phyloP scores from a whole-genome alignment of 371 early-diverging fungal genomes.

The Mortierella sp. region DNA sequence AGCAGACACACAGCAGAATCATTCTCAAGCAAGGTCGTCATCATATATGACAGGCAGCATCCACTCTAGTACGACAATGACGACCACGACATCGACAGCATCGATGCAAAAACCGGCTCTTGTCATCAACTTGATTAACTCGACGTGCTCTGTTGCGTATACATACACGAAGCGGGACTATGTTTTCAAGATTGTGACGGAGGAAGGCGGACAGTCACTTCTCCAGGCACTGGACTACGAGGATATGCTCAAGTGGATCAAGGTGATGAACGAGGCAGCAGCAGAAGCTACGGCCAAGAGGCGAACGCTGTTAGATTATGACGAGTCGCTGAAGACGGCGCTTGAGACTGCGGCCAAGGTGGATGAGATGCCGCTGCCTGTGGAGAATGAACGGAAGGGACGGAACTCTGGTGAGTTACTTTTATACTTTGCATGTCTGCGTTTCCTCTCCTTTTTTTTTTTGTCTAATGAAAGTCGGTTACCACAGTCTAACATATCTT shows the following conservation, averaged over 20 bases:
- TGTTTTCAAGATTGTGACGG: conserved; percentile 86
- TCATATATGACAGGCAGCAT: conserved; percentile 17
- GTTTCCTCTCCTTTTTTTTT: background rate
- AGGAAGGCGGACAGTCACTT: conserved; percentile 85
- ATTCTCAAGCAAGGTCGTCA: conserved; percentile 3
- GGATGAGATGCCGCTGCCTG: conserved; percentile 9
- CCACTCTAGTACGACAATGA: no score
- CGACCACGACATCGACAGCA: conserved; percentile 2
- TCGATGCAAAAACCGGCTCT: conserved; percentile 68
- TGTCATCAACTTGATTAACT: conserved; percentile 85
- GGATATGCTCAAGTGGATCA: conserved; percentile 85
- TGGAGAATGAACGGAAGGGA: conserved; percentile 33
- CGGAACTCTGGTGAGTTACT: conserved; percentile 44
- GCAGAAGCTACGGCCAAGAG: conserved; percentile 81
- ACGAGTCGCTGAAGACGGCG: conserved; percentile 20
- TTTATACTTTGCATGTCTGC: no score
- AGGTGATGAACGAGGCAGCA: conserved; percentile 77
- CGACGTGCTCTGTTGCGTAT: conserved; percentile 77
- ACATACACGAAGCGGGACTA: conserved; percentile 78
- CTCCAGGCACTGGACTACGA: conserved; percentile 77
- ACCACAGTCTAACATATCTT: no score
- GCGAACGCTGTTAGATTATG: conserved; percentile 35
- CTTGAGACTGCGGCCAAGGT: conserved; percentile 4
- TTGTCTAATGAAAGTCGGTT: no score
- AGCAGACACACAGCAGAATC: background rate